These are phyloP conservation scores for Wilcoxina mikolae DNA, from an alignment of 495 filamentous ascomycete species.

Conservation along the genomic window DNA sequence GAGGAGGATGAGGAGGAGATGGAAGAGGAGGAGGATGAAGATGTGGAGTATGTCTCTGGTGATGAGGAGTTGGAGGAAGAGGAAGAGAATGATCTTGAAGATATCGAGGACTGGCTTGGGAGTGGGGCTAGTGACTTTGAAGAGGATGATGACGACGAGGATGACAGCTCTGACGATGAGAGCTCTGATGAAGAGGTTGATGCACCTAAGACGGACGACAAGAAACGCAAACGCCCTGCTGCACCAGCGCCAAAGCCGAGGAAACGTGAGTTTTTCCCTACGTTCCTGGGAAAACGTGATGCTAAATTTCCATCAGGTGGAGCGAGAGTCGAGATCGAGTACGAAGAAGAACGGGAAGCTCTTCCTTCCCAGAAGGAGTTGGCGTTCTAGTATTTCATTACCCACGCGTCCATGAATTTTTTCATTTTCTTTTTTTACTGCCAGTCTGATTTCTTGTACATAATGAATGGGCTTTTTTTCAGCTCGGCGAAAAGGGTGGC, in stretches of 20 bases:
- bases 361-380: conserved; percentile 18
- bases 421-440: not conserved
- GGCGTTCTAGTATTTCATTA: conserved; percentile 14
- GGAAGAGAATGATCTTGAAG: conserved; percentile 40
- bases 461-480: too few species aligned
- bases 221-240: conserved; percentile 36
- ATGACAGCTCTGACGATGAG: conserved; percentile 23
- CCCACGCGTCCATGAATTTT: not conserved
- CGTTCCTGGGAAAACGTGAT: not conserved
- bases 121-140: conserved; percentile 40
- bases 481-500: too few species aligned
- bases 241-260: conserved; percentile 30
- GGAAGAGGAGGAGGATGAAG: conserved; percentile 47
- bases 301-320: conserved; percentile 15
- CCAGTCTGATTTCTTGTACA: not conserved
- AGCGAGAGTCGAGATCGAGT: conserved; percentile 38
- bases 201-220: conserved; percentile 22
- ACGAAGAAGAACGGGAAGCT: conserved; percentile 34
- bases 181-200: conserved; percentile 34
- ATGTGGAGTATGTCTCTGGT: conserved; percentile 71
- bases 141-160: conserved; percentile 33
- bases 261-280: conserved; percentile 27
- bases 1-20: conserved; percentile 73
- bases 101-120: conserved; percentile 59
- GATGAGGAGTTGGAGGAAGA: conserved; percentile 44